These are phyloP conservation scores for Corinectria fuckeliana DNA, from an alignment of 2,329 filamentous ascomycete species.

Conservation along the genomic window DNA sequence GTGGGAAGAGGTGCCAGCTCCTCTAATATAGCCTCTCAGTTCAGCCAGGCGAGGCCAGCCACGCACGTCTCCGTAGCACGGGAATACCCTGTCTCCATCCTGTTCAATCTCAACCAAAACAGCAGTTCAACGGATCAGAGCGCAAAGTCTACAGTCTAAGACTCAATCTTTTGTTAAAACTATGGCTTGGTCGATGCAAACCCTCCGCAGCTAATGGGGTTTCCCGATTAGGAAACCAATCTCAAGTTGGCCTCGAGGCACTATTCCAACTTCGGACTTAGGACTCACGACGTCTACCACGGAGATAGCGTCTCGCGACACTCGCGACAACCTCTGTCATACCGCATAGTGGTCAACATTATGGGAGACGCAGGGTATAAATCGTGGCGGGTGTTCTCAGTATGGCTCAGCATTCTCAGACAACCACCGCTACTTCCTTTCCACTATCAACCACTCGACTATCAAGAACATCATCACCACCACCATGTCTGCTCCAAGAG, in stretches of 20 bases:
- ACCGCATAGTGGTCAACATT: background rate
- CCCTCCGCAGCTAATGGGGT: background rate
- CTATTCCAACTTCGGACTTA: constrained; percentile 25
- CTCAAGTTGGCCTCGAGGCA: constrained; percentile 21
- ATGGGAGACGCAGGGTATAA: constrained; percentile 1
- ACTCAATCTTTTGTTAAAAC: background rate
- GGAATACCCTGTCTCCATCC: background rate
- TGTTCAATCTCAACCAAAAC: background rate
- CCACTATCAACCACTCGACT: background rate
- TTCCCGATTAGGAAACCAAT: constrained; percentile 27
- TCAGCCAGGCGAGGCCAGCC: too few species aligned
- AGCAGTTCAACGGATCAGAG: background rate
- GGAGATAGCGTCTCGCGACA: constrained; percentile 5
- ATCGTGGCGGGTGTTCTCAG: background rate
- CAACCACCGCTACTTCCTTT: background rate
- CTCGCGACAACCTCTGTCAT: background rate
- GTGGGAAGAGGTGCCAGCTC: background rate
- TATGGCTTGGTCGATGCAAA: background rate
- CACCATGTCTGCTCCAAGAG: constrained; percentile 13
- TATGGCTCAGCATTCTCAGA: background rate
- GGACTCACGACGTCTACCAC: constrained; percentile 6
- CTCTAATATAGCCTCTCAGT: background rate
- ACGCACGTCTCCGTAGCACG: background rate
- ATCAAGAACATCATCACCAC: background rate
- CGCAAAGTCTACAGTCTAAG: background rate